These are phyloP conservation scores for Cladosporium sp. DNA, from an alignment of 2,329 filamentous ascomycete genomes.

Conservation along the genomic window DNA sequence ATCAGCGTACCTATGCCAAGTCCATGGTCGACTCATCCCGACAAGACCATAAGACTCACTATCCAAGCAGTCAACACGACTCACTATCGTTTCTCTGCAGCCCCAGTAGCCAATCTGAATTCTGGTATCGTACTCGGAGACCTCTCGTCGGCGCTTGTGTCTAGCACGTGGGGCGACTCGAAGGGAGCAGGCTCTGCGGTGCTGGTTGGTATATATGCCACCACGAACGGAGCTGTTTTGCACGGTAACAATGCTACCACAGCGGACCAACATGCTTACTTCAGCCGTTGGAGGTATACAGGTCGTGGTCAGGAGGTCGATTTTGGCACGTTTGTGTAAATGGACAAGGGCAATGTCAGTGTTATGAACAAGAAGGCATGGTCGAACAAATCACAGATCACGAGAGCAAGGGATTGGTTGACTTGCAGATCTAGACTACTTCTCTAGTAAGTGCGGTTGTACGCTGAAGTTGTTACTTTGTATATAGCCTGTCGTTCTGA, in stretches of 20 bases:
- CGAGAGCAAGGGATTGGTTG: not conserved
- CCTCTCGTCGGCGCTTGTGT: conserved; percentile 16
- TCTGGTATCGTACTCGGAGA: conserved; percentile 26
- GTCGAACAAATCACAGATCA: not conserved
- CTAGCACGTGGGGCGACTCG: conserved; percentile 35
- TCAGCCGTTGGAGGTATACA: conserved; percentile 51
- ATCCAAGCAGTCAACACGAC: conserved; percentile 47
- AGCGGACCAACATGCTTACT: conserved; percentile 47
- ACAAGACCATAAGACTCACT: conserved; percentile 29
- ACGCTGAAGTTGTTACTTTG: not conserved
- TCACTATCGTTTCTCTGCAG: conserved; percentile 42
- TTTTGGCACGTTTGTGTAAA: not conserved
- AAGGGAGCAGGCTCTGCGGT: conserved; percentile 40
- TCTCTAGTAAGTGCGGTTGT: not conserved
- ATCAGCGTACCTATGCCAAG: not conserved
- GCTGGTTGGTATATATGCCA: conserved; percentile 55
- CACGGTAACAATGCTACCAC: conserved; percentile 35
- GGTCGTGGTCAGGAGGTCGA: conserved; percentile 37
- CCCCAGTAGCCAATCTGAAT: conserved; percentile 21
- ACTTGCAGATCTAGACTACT: not conserved
- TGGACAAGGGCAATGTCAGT: not conserved
- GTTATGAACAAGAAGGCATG: too few relatives aligned
- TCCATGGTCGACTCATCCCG: conserved; percentile 10
- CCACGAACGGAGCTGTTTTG: conserved; percentile 45
- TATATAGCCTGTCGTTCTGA: not conserved